Percentiles rank a stretch among this genome's conserved stretches.
phyloP scores from a whole-genome alignment of 2,329 filamentous ascomycete species.

The Aureobasidium sp. region DNA sequence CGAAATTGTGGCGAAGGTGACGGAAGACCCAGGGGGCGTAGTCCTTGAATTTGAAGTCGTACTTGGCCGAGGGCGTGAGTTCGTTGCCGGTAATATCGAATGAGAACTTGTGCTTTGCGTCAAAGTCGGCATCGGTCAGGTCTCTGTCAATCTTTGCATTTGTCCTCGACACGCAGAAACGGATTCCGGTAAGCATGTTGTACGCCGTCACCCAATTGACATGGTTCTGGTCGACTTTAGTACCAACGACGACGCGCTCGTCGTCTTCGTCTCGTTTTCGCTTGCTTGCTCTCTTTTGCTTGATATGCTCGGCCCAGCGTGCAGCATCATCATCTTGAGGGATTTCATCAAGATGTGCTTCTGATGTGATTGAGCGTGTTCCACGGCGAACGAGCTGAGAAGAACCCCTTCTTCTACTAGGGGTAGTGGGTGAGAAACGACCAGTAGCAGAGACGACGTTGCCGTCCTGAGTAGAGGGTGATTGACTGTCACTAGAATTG shows the following conservation, averaged over 20 bases:
- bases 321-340: slow-evolving; percentile 82
- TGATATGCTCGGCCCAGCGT: slow-evolving; percentile 86
- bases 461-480: slow-evolving; percentile 41
- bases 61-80: slow-evolving; percentile 93
- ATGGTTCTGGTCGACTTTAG: slow-evolving; percentile 95
- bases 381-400: slow-evolving; percentile 70
- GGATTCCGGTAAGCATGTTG: slow-evolving; percentile 99
- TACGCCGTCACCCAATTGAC: slow-evolving; percentile 97
- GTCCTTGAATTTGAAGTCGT: slow-evolving; percentile 99
- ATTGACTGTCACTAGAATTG: slow-evolving; percentile 56
- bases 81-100: slow-evolving; percentile 99
- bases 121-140: slow-evolving; percentile 84
- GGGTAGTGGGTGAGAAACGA: slow-evolving; percentile 66
- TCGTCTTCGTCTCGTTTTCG: slow-evolving; percentile 78
- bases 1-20: slow-evolving; percentile 77
- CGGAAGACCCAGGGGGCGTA: slow-evolving; percentile 99
- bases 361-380: slow-evolving; percentile 70
- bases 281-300: slow-evolving; percentile 84
- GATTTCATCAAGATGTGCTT: slow-evolving; percentile 74
- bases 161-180: slow-evolving; percentile 89
- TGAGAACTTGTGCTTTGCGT: slow-evolving; percentile 91
- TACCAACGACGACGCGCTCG: slow-evolving; percentile 84
- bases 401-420: slow-evolving; percentile 66
- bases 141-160: slow-evolving; percentile 94
- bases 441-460: slow-evolving; percentile 58